Base-by-base conservation (phyloP, 1,284 basidiomycete genomes). In the Lignosus rhinocerotis region DNA sequence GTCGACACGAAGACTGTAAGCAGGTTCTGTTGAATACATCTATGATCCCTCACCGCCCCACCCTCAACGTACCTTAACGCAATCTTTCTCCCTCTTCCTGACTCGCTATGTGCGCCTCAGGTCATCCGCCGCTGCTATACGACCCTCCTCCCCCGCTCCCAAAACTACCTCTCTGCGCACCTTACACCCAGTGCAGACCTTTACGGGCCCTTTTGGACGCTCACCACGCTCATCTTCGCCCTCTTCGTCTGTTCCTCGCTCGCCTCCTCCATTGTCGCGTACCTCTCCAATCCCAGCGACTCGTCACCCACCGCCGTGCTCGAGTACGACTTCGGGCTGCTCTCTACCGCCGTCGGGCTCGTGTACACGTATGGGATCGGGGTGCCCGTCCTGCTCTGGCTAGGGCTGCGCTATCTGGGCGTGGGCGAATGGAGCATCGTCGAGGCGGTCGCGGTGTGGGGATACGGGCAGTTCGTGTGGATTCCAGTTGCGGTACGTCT, bases 151-250 rank as follows among this genome's bases (percentile, higher is more conserved):
- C 91, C 90, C 7, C 78, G 77, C 48, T 80, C 79, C 17, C 72
- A 78, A 6, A 57, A 62, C 46, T 92, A 85, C 72, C 78, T 84
- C 51, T 78, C 85, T 12, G 78, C 76, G 21, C 81, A 87, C 62
- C 81, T 90, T 51, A 83, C 84, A 45, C 86, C 90, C 19, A 77
- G 82, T 19, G 77, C 79, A 11, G 90, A 93, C 67, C 82, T 93
- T 44, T 93, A 93, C 64, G 94, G 95, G 1, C 94, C 95, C 0
- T 97, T 98, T 78, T 98, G 95, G 95, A 92, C 94, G 0, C 82
- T 96, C 49, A 95, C 94, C 0, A 96, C 94, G 1, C 84, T 97
- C 63, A 90, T 96, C 51, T 93, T 97, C 69, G 81, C 88, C 1
- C 85, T 97, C 55, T 97, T 95, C 77, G 85, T 96, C 57, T 95